Evolutionary conservation across 441 rosid genomes (phyloP).

Genomic region (Pelargonium myrrhifolium): DNA sequence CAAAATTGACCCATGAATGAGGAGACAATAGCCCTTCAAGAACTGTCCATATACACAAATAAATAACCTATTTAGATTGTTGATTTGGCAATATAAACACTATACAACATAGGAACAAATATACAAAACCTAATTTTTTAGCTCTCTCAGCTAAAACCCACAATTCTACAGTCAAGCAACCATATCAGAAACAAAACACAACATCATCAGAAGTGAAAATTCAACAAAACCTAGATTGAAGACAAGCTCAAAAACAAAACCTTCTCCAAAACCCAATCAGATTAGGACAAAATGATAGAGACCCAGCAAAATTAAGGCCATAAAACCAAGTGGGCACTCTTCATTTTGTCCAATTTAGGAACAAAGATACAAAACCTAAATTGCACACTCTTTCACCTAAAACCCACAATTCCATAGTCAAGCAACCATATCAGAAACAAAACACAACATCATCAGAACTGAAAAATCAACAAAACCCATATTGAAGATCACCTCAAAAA

Average conservation of each 20-base stretch:
- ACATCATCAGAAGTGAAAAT: not conserved
- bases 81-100: not conserved
- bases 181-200: not conserved
- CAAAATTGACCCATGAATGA: not conserved
- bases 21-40: constrained; percentile 1
- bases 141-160: not conserved
- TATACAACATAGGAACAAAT: not conserved
- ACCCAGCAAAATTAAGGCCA: not conserved
- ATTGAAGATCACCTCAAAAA: not conserved
- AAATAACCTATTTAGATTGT: not conserved
- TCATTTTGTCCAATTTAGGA: not conserved
- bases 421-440: not conserved
- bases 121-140: no score
- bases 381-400: not conserved
- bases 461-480: not conserved
- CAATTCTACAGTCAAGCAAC: not conserved
- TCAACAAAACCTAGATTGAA: not conserved
- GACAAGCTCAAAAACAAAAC: not conserved
- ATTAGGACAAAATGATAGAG: not conserved
- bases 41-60: not conserved
- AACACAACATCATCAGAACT: not conserved
- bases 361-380: not conserved
- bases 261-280: not conserved
- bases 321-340: constrained; percentile 1
- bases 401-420: not conserved